These are phyloP conservation scores for Harringtonia aguacate DNA, from an alignment of 2,329 filamentous ascomycete genomes.

Conservation along the genomic window DNA sequence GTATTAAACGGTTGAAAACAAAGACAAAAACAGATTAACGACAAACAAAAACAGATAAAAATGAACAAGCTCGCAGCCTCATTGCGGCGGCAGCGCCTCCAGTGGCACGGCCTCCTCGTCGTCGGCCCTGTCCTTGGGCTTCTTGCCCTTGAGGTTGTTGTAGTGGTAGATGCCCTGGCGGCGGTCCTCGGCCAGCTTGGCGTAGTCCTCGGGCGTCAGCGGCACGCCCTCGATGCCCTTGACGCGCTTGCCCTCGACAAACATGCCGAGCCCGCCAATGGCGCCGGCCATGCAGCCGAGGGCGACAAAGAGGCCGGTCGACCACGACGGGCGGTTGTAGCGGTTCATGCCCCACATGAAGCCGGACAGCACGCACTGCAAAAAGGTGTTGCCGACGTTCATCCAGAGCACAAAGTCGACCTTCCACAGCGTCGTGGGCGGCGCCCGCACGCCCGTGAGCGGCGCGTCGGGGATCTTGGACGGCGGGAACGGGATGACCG, in stretches of 20 bases:
- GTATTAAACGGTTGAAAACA: no score
- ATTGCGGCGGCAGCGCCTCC: background rate
- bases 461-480: conserved; percentile 54
- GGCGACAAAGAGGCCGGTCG: conserved; percentile 68
- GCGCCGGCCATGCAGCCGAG: conserved; percentile 61
- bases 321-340: conserved; percentile 65
- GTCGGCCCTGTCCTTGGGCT: conserved; percentile 30
- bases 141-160: conserved; percentile 44
- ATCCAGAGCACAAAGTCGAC: conserved; percentile 71
- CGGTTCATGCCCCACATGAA: conserved; percentile 80
- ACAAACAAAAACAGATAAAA: no score
- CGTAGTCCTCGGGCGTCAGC: conserved; percentile 43
- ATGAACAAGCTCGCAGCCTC: no score
- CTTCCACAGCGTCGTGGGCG: conserved; percentile 60
- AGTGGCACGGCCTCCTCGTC: conserved; percentile 13
- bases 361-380: conserved; percentile 61
- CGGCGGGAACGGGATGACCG: conserved; percentile 51
- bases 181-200: conserved; percentile 38
- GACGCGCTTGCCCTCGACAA: conserved; percentile 59
- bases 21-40: no score
- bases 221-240: conserved; percentile 63
- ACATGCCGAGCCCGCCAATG: conserved; percentile 58
- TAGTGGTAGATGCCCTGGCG: conserved; percentile 47
- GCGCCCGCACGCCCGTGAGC: conserved; percentile 60
- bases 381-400: conserved; percentile 68